Base-by-base conservation (phyloP, 2,329 filamentous ascomycete species). In the Hymenoscyphus scutula region DNA sequence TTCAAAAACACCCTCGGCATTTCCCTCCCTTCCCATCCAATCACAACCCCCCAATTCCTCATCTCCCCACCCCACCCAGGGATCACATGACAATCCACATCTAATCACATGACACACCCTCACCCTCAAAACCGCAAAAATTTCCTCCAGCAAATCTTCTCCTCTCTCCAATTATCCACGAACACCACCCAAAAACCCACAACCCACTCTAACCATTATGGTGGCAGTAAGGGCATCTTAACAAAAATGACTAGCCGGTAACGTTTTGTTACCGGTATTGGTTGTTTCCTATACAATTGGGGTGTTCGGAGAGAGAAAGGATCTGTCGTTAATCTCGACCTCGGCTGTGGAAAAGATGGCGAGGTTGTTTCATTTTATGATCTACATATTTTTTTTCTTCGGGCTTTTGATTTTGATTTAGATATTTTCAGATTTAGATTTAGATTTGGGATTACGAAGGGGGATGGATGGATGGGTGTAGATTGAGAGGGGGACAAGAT, bases 291-390 rank as follows among this genome's bases (percentile, higher is more conserved):
- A n/a, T n/a, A 13, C 13, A 19, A 25, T 48, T 19, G 23, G 65
- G 61, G 70, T 73, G 71, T 72, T 74, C 72, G 65, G 65, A 74
- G 72, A 75, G 64, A n/a, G 67, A 71, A 65, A 30, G 27, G 73
- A 74, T 75, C 73, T 75, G 74, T 75, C 74, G 74, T 75, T 75
- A 75, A 75, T 75, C 74, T 75, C 74, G 73, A 74, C 70, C 70
- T 72, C 71, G 72, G 68, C 68, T 63, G 68, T 59, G 64, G 62
- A 30, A 37, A 69, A 66, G 73, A 51, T 75, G 69, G 74, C 69
- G 69, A 68, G 69, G 70, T 72, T 69, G 74, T 75, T 75, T 75
- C 74, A 75, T 75, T 75, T 75, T 75, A 75, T 74, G 73, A 74
- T 74, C 74, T 72, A 75, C 69, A 75, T 53, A 19, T 17, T 37